Evolutionary conservation across 768 basidiomycete genomes (phyloP), one percentile per base, ranked within the genome.

Genomic region (Chiua virens): DNA sequence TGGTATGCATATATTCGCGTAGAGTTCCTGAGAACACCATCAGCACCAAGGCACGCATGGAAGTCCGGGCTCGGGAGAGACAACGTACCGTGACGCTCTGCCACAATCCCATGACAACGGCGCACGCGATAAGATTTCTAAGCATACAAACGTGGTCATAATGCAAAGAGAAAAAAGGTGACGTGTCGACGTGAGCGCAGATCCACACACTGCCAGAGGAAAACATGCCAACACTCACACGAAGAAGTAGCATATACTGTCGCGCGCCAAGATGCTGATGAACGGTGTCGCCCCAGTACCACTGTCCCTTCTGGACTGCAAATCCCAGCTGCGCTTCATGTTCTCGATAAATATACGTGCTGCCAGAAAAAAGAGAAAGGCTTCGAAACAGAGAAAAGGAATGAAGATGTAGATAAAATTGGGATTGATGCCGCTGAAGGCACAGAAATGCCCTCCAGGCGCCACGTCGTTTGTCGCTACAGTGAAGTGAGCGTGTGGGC

Each of bases 231-330:
- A 3, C 22, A 57, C 67, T 49, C 23, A 71, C 69, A 65, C 53
- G 53, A 67, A 63, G 21, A 67, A 69, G 48, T 71, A 69, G 20
- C 63, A 60, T 14, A 69, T 47, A 21, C 67, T 71, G 32, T 69
- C 67, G 20, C 68, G 58, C 0, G 57, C 63, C 40, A 69, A 36
- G 39, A 69, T 34, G 27, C 30, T 30, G 44, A 65, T 47, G 11
- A 69, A 69, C 18, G 63, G 48, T 37, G 56, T 61, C 9, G 56
- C 20, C 30, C 51, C 25, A 10, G 58, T 6, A 10, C 49, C 43
- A 4, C 40, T 54, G 3, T 54, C 47, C 3, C 44, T 28, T 21
- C 38, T 40, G 4, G 34, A 34, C 17, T n/a, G n/a, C 10, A 21
- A 1, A 3, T 46, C 32, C 20, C n/a, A 45, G 9, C 40, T 52